phyloP scores from a whole-genome alignment of 1,284 basidiomycete genomes.

The Schizophyllum amplum region DNA sequence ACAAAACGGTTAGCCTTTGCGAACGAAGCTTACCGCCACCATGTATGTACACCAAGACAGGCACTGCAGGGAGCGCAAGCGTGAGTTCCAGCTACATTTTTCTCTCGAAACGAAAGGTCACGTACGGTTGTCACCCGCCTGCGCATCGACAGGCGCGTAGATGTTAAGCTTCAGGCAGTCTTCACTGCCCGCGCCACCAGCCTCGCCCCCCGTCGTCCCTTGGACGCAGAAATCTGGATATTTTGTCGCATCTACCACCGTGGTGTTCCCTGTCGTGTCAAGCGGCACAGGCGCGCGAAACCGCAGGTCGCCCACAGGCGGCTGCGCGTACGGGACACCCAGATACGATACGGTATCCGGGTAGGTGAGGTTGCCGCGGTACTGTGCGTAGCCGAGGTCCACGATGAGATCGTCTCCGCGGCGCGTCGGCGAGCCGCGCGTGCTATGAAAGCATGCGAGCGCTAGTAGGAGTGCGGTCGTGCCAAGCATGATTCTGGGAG shows the following conservation, averaged over 20 bases:
- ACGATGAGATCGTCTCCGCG: constrained; percentile 25
- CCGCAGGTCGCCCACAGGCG: constrained; percentile 42
- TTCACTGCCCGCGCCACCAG: constrained; percentile 55
- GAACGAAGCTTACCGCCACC: constrained; percentile 51
- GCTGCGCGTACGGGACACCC: constrained; percentile 46
- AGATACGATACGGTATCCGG: constrained; percentile 50
- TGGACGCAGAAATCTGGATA: constrained; percentile 54
- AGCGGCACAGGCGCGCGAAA: constrained; percentile 41
- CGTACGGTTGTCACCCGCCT: constrained; percentile 32
- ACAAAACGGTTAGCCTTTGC: too few species aligned
- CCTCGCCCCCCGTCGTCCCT: constrained; percentile 41
- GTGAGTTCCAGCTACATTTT: too few species aligned
- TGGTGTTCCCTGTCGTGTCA: constrained; percentile 30
- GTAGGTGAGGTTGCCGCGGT: constrained; percentile 43
- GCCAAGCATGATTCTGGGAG: not conserved
- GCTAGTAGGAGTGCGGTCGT: not conserved
- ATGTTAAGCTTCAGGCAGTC: constrained; percentile 49
- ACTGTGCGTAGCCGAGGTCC: constrained; percentile 42
- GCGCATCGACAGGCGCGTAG: constrained; percentile 39
- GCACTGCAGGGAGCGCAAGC: constrained; percentile 40
- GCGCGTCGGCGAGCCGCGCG: constrained; percentile 1
- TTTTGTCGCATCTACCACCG: constrained; percentile 36
- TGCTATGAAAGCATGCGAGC: not conserved
- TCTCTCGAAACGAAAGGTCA: too few species aligned
- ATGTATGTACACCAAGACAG: constrained; percentile 61